Base-by-base conservation (phyloP, 1,284 basidiomycete species). In the Leccinum pachyderme region DNA sequence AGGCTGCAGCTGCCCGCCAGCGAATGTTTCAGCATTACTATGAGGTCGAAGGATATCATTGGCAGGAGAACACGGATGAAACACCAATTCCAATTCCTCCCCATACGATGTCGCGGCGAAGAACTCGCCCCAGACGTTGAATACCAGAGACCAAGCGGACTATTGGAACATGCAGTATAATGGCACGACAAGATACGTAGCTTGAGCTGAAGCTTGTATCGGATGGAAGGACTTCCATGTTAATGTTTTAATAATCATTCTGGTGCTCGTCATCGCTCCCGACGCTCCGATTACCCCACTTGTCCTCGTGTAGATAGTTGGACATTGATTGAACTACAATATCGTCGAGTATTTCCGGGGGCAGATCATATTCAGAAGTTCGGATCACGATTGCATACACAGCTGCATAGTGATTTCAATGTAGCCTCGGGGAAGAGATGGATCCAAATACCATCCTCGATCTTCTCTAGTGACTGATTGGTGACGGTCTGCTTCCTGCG, bases 401-500 rank as follows among this genome's bases (percentile, higher is more conserved):
- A 52, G 84, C 88, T 91, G 52, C 7, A 56, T 6, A 33, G 43
- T 57, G 27, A 11, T 51, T 48, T 59, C 29, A 61, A 43, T 39
- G n/a, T 54, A 32, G 25, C 7, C 9, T 27, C 2, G 46, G 41
- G 32, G 29, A 8, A 39, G 47, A 37, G 25, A 37, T 4, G 24
- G 45, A 46, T 11, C 9, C 4, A 45, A 18, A 33, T 61, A 95
- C 95, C 92, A 65, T 90, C 85, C 79, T 99, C 96, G 54, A 98
- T 96, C 75, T 98, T 99, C 64, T 89, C 82, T 25, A 98, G 75
- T 9, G 92, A 95, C 60, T 91, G 84, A 4, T 81, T 75, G 0
- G 95, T 96, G 41, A 97, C 91, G 4, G 75, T 69, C 68, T 98
- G 93, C 75, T 99, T 98, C 75, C 93, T 95, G 47, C 78, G 77